Percentiles rank a stretch among this genome's conserved stretches.
These are phyloP conservation scores for Saccharomycopsis sp. DNA, from an alignment of 805 yeast genomes.

Conservation along the genomic window DNA sequence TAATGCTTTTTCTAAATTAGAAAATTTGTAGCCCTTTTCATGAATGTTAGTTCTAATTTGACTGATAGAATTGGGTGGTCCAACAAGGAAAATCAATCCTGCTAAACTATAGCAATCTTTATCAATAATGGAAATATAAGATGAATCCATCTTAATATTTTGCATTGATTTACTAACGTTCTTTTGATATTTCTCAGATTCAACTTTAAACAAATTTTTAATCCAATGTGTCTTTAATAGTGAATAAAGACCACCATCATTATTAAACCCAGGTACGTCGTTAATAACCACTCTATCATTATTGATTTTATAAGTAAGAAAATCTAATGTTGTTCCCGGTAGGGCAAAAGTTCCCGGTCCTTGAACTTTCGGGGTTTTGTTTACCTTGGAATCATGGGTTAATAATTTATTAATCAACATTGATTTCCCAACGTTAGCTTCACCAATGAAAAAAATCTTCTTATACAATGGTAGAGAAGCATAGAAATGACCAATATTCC, in stretches of 20 bases:
- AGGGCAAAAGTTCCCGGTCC: conserved; percentile 18
- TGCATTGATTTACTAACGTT: conserved; percentile 24
- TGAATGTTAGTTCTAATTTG: conserved; percentile 42
- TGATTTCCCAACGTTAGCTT: conserved; percentile 66
- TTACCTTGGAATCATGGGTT: conserved; percentile 20
- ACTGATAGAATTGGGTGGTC: conserved; percentile 45
- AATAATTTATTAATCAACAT: conserved; percentile 46
- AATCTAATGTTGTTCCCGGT: conserved; percentile 21
- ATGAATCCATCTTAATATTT: conserved; percentile 27
- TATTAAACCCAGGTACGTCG: conserved; percentile 35
- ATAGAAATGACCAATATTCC: conserved; percentile 42
- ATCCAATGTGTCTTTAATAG: conserved; percentile 11
- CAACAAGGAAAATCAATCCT: conserved; percentile 51
- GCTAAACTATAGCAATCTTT: conserved; percentile 47
- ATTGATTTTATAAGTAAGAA: conserved; percentile 10
- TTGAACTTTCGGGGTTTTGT: background rate
- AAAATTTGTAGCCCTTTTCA: conserved; percentile 33
- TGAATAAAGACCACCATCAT: conserved; percentile 8
- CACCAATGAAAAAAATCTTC: conserved; percentile 51
- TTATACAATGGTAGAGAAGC: conserved; percentile 28
- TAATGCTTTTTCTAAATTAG: conserved; percentile 29
- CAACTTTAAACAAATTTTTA: conserved; percentile 16
- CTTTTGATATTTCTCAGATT: conserved; percentile 25
- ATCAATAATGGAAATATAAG: conserved; percentile 34
- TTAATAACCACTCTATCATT: conserved; percentile 21